Conservation (phyloP, 192 early-diverging fungal genomes). For the Phlyctochytrium bullatum region DNA sequence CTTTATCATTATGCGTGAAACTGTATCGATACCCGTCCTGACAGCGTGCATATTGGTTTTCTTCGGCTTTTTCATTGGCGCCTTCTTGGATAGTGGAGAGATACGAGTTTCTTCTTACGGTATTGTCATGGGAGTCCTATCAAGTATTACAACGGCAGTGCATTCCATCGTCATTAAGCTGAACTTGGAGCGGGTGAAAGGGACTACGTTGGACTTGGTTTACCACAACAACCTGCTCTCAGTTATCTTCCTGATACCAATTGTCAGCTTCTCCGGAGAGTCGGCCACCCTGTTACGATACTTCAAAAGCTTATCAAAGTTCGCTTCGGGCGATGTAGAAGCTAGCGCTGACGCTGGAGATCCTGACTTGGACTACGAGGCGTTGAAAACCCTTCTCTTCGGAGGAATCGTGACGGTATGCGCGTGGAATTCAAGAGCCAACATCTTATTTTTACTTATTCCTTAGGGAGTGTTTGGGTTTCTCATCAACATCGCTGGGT, state of each 20-base stretch:
- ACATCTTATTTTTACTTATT: neutral
- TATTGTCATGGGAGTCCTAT: slow-evolving; percentile 47
- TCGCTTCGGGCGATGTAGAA: too few species aligned
- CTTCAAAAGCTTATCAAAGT: too few species aligned
- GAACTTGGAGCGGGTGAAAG: slow-evolving; percentile 41
- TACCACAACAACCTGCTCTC: slow-evolving; percentile 62
- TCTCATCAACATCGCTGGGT: slow-evolving; percentile 60
- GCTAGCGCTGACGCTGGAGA: too few species aligned
- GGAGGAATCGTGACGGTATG: slow-evolving; percentile 24
- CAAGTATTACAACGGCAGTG: slow-evolving; percentile 51
- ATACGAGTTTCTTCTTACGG: slow-evolving; percentile 22
- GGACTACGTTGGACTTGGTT: slow-evolving; percentile 53
- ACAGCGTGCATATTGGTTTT: slow-evolving; percentile 46
- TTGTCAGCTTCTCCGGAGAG: slow-evolving; percentile 51
- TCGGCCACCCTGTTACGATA: too few species aligned
- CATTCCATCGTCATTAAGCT: slow-evolving; percentile 65
- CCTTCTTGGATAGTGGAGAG: slow-evolving; percentile 25
- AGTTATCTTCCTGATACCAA: slow-evolving; percentile 38
- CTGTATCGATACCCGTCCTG: slow-evolving; percentile 31
- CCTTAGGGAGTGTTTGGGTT: slow-evolving; percentile 54
- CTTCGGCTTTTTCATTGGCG: slow-evolving; percentile 53
- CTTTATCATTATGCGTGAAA: slow-evolving; percentile 36
- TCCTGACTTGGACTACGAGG: neutral
- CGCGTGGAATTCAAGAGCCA: neutral
- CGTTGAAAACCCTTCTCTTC: slow-evolving; percentile 9